Base-by-base conservation (phyloP, 2,329 filamentous ascomycete species). In the Arthrinium puccinioides region DNA sequence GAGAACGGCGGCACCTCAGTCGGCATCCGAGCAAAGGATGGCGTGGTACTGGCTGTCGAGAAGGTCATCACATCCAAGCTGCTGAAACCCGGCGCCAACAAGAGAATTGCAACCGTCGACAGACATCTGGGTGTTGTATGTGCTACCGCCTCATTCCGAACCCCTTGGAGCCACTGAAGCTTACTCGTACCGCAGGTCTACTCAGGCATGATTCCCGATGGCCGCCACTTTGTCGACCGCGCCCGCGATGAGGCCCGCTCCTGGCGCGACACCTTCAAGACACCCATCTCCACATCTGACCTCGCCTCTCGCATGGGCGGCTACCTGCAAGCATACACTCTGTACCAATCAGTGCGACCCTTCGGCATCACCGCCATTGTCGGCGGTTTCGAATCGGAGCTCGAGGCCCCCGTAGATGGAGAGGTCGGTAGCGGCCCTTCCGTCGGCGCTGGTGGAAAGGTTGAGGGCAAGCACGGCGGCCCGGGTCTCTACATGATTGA, bases 401-500 rank as follows among this genome's bases (percentile, higher is more conserved):
- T 79, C 29, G 88, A 94, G 59, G 66, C 82, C 30, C 82, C 82
- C 34, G 88, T 97, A 31, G 90, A 96, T 59, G 90, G 87, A 46
- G 82, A 94, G 64, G 90, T 96, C 24, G 90, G 90, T 46, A 73
- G 65, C 26, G 90, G 90, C 16, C 90, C 90, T 33, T 69, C 69
- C 29, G 74, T 76, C 40, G 90, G 90, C 41, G 79, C 87, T 18
- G 90, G 90, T 46, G 90, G 90, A 56, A 94, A 92, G 68, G 74
- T 81, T 29, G 65, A 60, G 20, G 78, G 79, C 54, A 81, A 79
- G 61, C 80, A 88, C 59, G 92, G 92, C 51, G 92, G 90, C 2
- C 92, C 92, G 16, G 89, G 82, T 45, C 77, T 98, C 44, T 98
- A 96, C 75, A 98, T 98, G 92, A 90, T 98, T 52, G 92, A 98